Evolutionary conservation across 1,284 basidiomycete species (phyloP).

Genomic region (Pisolithus thermaeus): DNA sequence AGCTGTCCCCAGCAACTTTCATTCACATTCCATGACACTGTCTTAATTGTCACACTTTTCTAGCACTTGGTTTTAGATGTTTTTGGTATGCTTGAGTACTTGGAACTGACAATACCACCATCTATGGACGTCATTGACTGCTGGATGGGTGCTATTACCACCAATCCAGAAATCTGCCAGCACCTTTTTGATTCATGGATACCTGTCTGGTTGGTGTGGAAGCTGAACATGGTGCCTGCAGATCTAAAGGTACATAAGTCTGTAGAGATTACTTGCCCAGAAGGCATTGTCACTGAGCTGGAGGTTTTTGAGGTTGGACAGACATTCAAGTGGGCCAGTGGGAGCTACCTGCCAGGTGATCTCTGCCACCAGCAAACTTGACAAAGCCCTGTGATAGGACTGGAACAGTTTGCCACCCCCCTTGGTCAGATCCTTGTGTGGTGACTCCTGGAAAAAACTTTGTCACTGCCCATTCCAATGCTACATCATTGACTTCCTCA

Average conservation of each 20-base stretch:
- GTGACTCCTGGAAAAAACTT: no score
- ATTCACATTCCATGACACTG: neutral
- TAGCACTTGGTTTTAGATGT: neutral
- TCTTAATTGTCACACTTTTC: neutral
- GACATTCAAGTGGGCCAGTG: neutral
- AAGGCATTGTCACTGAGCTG: neutral
- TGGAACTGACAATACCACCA: neutral
- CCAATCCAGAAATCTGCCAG: neutral
- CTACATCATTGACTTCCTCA: no score
- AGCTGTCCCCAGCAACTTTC: neutral
- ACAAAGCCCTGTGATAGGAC: neutral
- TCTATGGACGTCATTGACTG: neutral
- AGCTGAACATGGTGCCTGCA: neutral
- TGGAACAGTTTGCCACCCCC: neutral
- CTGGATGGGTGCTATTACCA: constrained; percentile 1
- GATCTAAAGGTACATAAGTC: neutral
- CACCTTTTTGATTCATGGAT: neutral
- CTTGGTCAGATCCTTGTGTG: no score
- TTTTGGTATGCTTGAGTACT: neutral
- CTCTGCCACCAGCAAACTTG: neutral
- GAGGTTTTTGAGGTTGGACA: neutral
- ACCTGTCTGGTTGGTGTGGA: neutral
- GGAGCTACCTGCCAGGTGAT: neutral
- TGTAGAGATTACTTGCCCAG: neutral
- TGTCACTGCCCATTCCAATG: no score